phyloP scores from a whole-genome alignment of 2,329 filamentous ascomycete genomes.

The Periconia sp. region DNA sequence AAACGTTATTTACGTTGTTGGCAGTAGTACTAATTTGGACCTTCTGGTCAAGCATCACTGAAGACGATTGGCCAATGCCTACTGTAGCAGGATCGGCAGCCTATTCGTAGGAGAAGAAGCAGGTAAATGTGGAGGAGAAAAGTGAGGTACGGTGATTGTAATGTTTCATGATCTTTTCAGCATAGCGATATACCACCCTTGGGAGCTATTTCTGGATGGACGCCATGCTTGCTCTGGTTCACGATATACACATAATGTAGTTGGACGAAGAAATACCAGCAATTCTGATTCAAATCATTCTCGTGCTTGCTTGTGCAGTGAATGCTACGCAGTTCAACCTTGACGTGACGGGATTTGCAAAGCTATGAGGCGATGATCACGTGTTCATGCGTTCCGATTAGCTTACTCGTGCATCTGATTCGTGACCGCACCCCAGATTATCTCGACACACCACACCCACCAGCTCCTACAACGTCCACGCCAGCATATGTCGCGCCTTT shows the following conservation, averaged over 20 bases:
- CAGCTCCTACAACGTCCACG: background rate
- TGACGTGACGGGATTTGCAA: too few species aligned
- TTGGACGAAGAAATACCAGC: slow-evolving; percentile 1
- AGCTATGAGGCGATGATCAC: too few species aligned
- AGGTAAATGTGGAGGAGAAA: slow-evolving; percentile 22
- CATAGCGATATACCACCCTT: slow-evolving; percentile 48
- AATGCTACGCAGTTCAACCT: too few species aligned
- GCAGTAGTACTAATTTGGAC: slow-evolving; percentile 85
- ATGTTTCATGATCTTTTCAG: slow-evolving; percentile 46
- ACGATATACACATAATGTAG: slow-evolving; percentile 44
- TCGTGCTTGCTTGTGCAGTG: background rate
- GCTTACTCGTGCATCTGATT: background rate
- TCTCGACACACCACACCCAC: background rate
- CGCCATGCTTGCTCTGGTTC: slow-evolving; percentile 31
- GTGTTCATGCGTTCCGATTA: slow-evolving; percentile 13
- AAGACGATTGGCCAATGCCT: slow-evolving; percentile 90
- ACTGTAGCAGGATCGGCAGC: slow-evolving; percentile 45
- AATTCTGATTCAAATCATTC: background rate
- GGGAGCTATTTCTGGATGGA: slow-evolving; percentile 32
- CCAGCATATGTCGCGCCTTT: background rate
- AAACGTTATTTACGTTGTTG: slow-evolving; percentile 89
- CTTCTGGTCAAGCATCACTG: slow-evolving; percentile 99
- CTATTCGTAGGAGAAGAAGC: slow-evolving; percentile 39
- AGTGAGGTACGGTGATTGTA: slow-evolving; percentile 27
- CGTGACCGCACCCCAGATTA: background rate